These are phyloP conservation scores for Fusarium begoniae DNA, from an alignment of 2,329 filamentous ascomycete species.

Conservation along the genomic window DNA sequence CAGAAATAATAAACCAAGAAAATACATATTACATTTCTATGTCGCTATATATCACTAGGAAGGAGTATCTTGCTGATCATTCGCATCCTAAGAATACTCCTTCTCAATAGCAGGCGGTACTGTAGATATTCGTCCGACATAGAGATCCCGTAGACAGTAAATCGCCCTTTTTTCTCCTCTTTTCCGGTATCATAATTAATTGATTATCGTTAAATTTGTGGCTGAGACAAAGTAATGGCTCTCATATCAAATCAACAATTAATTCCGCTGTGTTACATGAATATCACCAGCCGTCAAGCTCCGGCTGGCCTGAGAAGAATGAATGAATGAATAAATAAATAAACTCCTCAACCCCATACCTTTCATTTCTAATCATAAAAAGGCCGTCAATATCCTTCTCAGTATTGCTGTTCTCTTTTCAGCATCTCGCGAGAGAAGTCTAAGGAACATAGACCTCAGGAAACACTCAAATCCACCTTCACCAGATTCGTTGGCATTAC, in stretches of 20 bases:
- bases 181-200: background rate
- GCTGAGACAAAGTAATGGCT: background rate
- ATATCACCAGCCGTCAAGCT: background rate
- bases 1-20: background rate
- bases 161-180: background rate
- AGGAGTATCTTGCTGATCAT: background rate
- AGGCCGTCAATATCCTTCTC: background rate
- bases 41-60: background rate
- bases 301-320: background rate
- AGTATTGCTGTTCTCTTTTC: background rate
- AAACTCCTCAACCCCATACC: conserved; percentile 2
- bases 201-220: background rate
- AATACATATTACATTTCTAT: background rate
- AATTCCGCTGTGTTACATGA: background rate
- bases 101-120: background rate
- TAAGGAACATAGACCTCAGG: background rate
- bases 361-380: background rate
- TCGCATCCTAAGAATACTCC: background rate
- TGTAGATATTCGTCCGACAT: background rate
- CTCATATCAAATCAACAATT: background rate
- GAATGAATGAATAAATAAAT: background rate
- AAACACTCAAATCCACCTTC: background rate
- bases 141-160: background rate
- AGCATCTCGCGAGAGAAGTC: background rate
- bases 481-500: background rate